Evolutionary conservation across 106 monocot genomes (phyloP).

Genomic region (Triglochin maritima): DNA sequence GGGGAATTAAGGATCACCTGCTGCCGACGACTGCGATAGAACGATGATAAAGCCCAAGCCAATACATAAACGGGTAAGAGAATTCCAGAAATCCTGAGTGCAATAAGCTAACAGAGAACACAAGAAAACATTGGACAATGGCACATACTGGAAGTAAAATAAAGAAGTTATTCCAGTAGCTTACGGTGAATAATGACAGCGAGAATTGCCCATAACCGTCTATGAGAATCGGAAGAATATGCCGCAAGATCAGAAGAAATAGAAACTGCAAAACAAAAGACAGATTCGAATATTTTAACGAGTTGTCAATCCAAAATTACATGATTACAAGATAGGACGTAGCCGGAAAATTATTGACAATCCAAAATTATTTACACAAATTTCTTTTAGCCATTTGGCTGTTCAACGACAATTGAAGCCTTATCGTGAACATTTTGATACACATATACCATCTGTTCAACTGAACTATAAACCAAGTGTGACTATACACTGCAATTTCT

Average conservation of each 20-base stretch:
- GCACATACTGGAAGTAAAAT: too few relatives aligned
- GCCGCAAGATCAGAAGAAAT: constrained; percentile 62
- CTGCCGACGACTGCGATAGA: constrained; percentile 35
- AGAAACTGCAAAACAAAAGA: constrained; percentile 37
- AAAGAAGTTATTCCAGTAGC: neutral
- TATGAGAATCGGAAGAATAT: constrained; percentile 68
- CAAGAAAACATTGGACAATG: neutral
- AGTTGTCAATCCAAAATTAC: neutral
- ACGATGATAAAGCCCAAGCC: constrained; percentile 30
- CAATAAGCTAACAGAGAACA: constrained; percentile 23
- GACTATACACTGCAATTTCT: too few relatives aligned
- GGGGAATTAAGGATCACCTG: constrained; percentile 7
- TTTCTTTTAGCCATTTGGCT: too few relatives aligned
- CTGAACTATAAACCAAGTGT: too few relatives aligned
- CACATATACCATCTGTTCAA: too few relatives aligned
- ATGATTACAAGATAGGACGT: too few relatives aligned
- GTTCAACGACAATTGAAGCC: too few relatives aligned
- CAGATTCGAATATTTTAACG: neutral
- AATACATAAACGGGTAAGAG: constrained; percentile 53
- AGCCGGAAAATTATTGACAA: neutral
- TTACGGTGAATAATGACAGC: constrained; percentile 51
- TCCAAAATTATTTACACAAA: too few relatives aligned
- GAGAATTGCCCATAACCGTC: constrained; percentile 45
- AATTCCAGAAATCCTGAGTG: constrained; percentile 50
- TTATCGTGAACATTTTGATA: too few relatives aligned